These are phyloP conservation scores for Aspergillus fischeri DNA, from an alignment of 2,329 filamentous ascomycete species.

Conservation along the genomic window DNA sequence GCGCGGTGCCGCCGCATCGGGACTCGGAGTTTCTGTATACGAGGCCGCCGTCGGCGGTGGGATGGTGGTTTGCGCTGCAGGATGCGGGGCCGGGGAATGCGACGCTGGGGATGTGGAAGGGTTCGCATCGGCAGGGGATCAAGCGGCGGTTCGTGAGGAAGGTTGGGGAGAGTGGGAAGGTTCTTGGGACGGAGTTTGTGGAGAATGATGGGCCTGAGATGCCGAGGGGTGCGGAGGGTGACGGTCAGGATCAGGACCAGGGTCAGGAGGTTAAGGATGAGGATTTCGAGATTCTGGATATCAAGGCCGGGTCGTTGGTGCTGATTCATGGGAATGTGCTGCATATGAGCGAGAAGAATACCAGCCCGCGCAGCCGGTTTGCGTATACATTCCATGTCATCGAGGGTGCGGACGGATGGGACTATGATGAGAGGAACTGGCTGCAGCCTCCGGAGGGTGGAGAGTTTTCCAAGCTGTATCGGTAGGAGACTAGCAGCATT, in stretches of 20 bases:
- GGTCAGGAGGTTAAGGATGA: slow-evolving; percentile 20
- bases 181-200: slow-evolving; percentile 62
- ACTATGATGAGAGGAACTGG: slow-evolving; percentile 89
- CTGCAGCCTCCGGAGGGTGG: slow-evolving; percentile 76
- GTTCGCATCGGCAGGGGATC: slow-evolving; percentile 62
- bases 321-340: slow-evolving; percentile 93
- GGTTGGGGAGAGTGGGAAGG: slow-evolving; percentile 26
- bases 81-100: slow-evolving; percentile 84
- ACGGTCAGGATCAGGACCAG: slow-evolving; percentile 37
- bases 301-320: slow-evolving; percentile 85
- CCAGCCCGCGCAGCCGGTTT: slow-evolving; percentile 77
- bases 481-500: neutral
- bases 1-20: slow-evolving; percentile 84
- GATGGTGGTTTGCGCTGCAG: slow-evolving; percentile 97
- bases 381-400: slow-evolving; percentile 99
- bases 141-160: slow-evolving; percentile 68
- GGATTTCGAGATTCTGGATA: slow-evolving; percentile 73
- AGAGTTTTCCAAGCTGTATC: slow-evolving; percentile 66
- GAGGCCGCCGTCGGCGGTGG: slow-evolving; percentile 79
- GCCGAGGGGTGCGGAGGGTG: slow-evolving; percentile 51
- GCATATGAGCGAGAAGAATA: slow-evolving; percentile 94
- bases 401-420: slow-evolving; percentile 63
- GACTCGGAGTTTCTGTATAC: slow-evolving; percentile 93
- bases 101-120: slow-evolving; percentile 79
- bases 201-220: slow-evolving; percentile 64